Conservation (phyloP, 345 rosid species). For the Rhizophora mangle region DNA sequence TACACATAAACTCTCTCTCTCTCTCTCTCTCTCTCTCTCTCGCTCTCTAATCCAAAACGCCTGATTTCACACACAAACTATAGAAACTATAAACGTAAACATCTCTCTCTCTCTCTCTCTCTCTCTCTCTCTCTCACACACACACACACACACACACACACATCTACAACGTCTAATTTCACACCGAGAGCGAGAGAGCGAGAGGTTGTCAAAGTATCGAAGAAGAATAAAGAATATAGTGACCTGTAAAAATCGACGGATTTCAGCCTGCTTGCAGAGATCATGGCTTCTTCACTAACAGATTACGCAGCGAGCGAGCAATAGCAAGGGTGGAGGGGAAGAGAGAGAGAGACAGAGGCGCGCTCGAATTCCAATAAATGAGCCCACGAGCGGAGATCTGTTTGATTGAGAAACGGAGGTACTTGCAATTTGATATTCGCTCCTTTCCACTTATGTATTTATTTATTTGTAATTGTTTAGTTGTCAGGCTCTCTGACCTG, state of each 20-base stretch:
- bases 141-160: no score
- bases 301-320: neutral
- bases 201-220: no score
- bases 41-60: neutral
- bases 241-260: constrained; percentile 38
- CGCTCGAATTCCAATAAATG: neutral
- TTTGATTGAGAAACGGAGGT: neutral
- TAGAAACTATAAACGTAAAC: neutral
- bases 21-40: no score
- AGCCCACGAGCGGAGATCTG: constrained; percentile 5
- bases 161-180: no score
- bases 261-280: constrained; percentile 31
- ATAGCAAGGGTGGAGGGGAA: neutral
- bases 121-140: no score
- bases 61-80: neutral
- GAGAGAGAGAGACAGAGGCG: neutral
- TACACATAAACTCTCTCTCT: neutral
- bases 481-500: no score
- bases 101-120: no score
- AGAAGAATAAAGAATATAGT: neutral
- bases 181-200: no score
- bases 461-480: no score
- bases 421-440: no score
- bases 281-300: constrained; percentile 11
- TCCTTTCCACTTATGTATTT: no score